Percentiles rank a stretch among this genome's conserved stretches.
Evolutionary conservation across 208 protist genomes (phyloP).

Genomic region (Trypanosoma rangeli): DNA sequence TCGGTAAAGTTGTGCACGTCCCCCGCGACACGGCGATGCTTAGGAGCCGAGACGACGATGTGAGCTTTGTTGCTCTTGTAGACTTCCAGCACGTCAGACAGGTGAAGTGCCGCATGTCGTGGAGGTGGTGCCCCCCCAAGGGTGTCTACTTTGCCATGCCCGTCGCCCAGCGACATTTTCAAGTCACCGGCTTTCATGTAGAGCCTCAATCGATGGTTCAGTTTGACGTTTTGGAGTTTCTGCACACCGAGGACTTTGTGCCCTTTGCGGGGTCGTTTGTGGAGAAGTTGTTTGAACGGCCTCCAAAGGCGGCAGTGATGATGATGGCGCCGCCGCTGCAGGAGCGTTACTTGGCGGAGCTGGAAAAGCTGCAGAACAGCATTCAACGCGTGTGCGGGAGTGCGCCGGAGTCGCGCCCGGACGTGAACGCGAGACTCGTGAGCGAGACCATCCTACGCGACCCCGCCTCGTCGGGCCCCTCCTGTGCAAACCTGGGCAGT

Average conservation of each 20-base stretch:
- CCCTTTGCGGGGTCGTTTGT: slow-evolving; percentile 71
- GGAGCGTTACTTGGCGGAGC: slow-evolving; percentile 36
- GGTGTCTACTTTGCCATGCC: not conserved
- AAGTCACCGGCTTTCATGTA: slow-evolving; percentile 77
- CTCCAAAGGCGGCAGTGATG: slow-evolving; percentile 42
- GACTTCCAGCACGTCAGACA: slow-evolving; percentile 66
- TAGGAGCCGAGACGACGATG: slow-evolving; percentile 42
- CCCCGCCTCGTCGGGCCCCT: not conserved
- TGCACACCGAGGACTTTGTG: slow-evolving; percentile 71
- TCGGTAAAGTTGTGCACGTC: slow-evolving; percentile 57
- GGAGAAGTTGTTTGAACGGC: slow-evolving; percentile 51
- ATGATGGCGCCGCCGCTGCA: slow-evolving; percentile 69
- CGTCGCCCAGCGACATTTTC: slow-evolving; percentile 34
- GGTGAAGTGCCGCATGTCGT: slow-evolving; percentile 74
- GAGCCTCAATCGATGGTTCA: slow-evolving; percentile 30
- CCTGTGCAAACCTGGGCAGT: not conserved
- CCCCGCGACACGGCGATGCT: slow-evolving; percentile 49
- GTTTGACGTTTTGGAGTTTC: slow-evolving; percentile 66
- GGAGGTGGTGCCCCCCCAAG: slow-evolving; percentile 36
- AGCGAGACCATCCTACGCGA: slow-evolving; percentile 11
- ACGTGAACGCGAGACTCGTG: slow-evolving; percentile 34
- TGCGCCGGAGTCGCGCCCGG: slow-evolving; percentile 32
- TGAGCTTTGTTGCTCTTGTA: slow-evolving; percentile 75
- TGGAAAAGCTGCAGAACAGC: slow-evolving; percentile 43
- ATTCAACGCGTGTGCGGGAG: slow-evolving; percentile 43